Evolutionary conservation across 192 early-diverging fungal species (phyloP).

Genomic region (Backusella macrospora): DNA sequence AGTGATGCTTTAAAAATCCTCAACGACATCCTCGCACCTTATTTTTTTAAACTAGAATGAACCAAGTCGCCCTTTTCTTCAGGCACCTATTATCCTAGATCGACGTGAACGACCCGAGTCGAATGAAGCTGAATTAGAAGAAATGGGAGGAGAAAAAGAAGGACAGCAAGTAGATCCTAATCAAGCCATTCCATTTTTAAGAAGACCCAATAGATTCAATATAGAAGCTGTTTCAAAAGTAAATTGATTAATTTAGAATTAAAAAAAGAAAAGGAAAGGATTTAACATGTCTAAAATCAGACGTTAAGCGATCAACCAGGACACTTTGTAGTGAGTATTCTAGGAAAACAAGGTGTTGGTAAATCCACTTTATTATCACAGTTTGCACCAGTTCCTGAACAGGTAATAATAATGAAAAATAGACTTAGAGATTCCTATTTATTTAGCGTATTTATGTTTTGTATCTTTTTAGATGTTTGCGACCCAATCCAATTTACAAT

Average conservation of each 20-base stretch:
- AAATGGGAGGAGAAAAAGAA: not conserved
- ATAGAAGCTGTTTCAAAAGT: constrained; percentile 23
- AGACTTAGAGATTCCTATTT: not conserved
- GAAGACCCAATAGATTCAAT: constrained; percentile 16
- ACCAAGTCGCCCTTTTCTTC: constrained; percentile 16
- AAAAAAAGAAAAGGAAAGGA: not conserved
- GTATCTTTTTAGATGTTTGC: constrained; percentile 32
- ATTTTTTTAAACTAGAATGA: constrained; percentile 1
- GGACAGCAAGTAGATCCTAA: not conserved
- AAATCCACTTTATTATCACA: constrained; percentile 65
- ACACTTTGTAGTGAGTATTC: constrained; percentile 66
- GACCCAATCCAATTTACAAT: constrained; percentile 39
- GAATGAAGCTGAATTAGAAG: not conserved
- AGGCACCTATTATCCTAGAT: constrained; percentile 35
- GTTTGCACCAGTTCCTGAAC: constrained; percentile 44
- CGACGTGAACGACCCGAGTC: constrained; percentile 19
- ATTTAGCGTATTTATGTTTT: not conserved
- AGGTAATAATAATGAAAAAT: not conserved
- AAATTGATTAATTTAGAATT: not conserved
- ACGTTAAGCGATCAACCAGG: constrained; percentile 64
- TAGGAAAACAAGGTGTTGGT: constrained; percentile 68
- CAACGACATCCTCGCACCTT: no score
- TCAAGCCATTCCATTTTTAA: constrained; percentile 17
- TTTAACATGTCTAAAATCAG: constrained; percentile 14
- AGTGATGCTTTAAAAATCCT: not conserved